Evolutionary conservation across 768 basidiomycete species (phyloP).

Genomic region (Leucogyrophana mollusca): DNA sequence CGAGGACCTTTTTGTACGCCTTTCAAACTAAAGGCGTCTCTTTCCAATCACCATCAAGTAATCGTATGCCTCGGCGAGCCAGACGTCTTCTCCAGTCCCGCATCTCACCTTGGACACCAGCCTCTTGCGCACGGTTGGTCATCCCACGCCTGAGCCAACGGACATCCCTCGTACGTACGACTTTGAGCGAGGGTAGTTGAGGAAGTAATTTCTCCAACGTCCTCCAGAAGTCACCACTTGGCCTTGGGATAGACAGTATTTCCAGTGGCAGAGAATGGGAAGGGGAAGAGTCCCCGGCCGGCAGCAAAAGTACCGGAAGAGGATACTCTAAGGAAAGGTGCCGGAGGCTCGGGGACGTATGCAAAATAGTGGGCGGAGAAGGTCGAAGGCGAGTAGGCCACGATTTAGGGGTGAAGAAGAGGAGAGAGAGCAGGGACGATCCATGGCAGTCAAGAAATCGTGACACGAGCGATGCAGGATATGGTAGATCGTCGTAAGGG

Average conservation of each 20-base stretch:
- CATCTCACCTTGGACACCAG: slow-evolving; percentile 84
- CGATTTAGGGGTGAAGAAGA: slow-evolving; percentile 66
- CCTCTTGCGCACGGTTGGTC: slow-evolving; percentile 59
- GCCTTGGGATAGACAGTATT: slow-evolving; percentile 76
- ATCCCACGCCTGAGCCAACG: slow-evolving; percentile 73
- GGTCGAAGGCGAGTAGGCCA: slow-evolving; percentile 63
- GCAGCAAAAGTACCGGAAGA: slow-evolving; percentile 48
- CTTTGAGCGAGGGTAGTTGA: slow-evolving; percentile 51
- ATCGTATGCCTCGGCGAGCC: slow-evolving; percentile 50
- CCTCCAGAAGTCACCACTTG: slow-evolving; percentile 55
- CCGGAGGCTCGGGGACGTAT: slow-evolving; percentile 51
- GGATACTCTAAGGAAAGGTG: slow-evolving; percentile 75
- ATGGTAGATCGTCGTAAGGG: slow-evolving; percentile 69
- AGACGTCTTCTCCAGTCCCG: slow-evolving; percentile 68
- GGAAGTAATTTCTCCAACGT: slow-evolving; percentile 56
- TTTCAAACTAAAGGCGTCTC: slow-evolving; percentile 28
- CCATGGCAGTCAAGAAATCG: slow-evolving; percentile 64
- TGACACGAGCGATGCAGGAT: slow-evolving; percentile 55
- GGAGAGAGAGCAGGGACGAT: slow-evolving; percentile 51
- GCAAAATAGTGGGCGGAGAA: slow-evolving; percentile 48
- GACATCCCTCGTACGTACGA: slow-evolving; percentile 64
- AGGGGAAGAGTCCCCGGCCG: slow-evolving; percentile 29
- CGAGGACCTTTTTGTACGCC: neutral
- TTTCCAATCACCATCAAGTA: slow-evolving; percentile 76
- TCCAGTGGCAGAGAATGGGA: slow-evolving; percentile 40